These are phyloP conservation scores for Miamiensis avidus DNA, from an alignment of 169 alveolate species.

Conservation along the genomic window DNA sequence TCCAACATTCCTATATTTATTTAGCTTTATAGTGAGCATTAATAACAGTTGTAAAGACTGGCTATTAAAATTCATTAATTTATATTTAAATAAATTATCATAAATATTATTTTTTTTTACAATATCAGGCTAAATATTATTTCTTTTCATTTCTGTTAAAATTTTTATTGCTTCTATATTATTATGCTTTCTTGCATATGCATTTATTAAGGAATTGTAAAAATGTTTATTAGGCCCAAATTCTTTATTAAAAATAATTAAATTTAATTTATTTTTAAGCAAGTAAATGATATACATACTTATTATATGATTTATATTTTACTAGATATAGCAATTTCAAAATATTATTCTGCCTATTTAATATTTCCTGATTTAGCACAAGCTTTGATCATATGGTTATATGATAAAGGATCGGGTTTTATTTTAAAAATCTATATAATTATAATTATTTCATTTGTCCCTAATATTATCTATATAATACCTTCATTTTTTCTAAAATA, in stretches of 20 bases:
- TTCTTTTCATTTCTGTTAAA: conserved; percentile 49
- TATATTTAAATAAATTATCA: too few species aligned
- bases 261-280: neutral
- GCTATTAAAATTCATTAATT: too few species aligned
- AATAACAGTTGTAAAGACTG: conserved; percentile 52
- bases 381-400: conserved; percentile 49
- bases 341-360: conserved; percentile 51
- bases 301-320: neutral
- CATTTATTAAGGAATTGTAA: conserved; percentile 49
- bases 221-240: conserved; percentile 30
- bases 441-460: neutral
- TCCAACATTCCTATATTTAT: conserved; percentile 55
- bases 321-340: conserved; percentile 37
- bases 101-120: too few species aligned
- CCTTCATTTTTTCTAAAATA: conserved; percentile 51
- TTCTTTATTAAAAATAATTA: neutral
- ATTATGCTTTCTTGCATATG: conserved; percentile 46
- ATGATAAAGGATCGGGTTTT: conserved; percentile 42
- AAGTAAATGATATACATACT: neutral
- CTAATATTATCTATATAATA: neutral
- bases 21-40: conserved; percentile 43
- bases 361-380: conserved; percentile 49
- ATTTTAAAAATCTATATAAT: conserved; percentile 50
- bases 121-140: conserved; percentile 49
- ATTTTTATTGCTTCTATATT: conserved; percentile 50